These are phyloP conservation scores for Verticillium isaacii DNA, from an alignment of 2,329 filamentous ascomycete genomes.

Conservation along the genomic window DNA sequence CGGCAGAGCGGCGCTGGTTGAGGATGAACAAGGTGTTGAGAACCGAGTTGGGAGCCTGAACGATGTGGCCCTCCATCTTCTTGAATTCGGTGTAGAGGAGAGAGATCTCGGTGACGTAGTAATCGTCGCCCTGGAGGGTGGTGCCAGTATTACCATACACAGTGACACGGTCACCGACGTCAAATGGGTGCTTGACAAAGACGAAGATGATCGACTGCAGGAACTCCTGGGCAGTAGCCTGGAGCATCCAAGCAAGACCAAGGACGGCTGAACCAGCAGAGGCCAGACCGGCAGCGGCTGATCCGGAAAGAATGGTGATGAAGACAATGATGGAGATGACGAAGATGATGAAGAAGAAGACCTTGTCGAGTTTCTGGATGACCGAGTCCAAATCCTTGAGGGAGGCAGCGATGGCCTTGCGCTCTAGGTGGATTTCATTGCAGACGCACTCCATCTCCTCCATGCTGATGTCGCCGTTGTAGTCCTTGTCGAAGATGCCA, in stretches of 20 bases:
- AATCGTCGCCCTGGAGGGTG: constrained; percentile 78
- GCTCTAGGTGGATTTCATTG: constrained; percentile 89
- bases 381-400: constrained; percentile 94
- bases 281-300: constrained; percentile 84
- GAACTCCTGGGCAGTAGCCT: constrained; percentile 90
- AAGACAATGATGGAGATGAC: constrained; percentile 82
- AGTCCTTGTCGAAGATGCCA: constrained; percentile 88
- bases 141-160: constrained; percentile 87
- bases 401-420: constrained; percentile 91
- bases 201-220: constrained; percentile 92
- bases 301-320: constrained; percentile 82
- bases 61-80: constrained; percentile 95
- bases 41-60: constrained; percentile 91
- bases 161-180: constrained; percentile 88
- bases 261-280: constrained; percentile 85
- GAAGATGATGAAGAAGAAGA: constrained; percentile 81
- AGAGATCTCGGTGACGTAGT: constrained; percentile 92
- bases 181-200: constrained; percentile 95
- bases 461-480: constrained; percentile 95
- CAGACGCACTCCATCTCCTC: constrained; percentile 90
- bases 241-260: constrained; percentile 87
- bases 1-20: constrained; percentile 87
- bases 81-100: constrained; percentile 96
- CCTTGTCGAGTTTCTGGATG: constrained; percentile 80
- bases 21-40: constrained; percentile 92